Percentiles rank a stretch among this genome's conserved stretches.
These are phyloP conservation scores for Spergularia azorica DNA, from an alignment of 179 eudicot genomes.

Conservation along the genomic window DNA sequence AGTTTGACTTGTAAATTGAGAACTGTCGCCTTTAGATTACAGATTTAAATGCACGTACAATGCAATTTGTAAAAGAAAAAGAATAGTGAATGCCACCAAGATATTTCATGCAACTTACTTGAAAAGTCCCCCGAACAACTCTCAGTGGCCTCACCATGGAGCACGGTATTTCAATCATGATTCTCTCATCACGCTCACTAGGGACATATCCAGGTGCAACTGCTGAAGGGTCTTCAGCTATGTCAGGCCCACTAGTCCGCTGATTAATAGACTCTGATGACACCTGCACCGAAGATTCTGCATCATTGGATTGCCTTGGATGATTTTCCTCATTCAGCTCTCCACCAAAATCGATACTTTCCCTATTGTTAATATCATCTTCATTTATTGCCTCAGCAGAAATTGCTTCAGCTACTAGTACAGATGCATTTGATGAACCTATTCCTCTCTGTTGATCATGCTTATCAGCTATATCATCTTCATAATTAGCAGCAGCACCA, in stretches of 20 bases:
- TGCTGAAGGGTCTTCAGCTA: constrained; percentile 54
- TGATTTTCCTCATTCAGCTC: constrained; percentile 52
- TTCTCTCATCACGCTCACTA: constrained; percentile 85
- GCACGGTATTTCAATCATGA: constrained; percentile 88
- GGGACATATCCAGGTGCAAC: constrained; percentile 93
- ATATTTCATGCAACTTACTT: constrained; percentile 51
- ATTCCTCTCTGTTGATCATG: constrained; percentile 39
- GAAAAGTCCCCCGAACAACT: constrained; percentile 85
- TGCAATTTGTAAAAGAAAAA: not conserved
- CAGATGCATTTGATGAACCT: constrained; percentile 67
- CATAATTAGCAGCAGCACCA: constrained; percentile 91
- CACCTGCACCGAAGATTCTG: constrained; percentile 48
- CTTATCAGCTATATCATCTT: constrained; percentile 48
- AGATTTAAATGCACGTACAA: not conserved
- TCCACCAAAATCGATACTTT: constrained; percentile 42
- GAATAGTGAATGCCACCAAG: not conserved
- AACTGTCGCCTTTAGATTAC: not conserved
- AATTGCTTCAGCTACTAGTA: constrained; percentile 79
- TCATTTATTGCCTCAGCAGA: constrained; percentile 62
- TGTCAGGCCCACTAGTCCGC: constrained; percentile 51
- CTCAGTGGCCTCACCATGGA: constrained; percentile 87
- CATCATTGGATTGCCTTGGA: constrained; percentile 43
- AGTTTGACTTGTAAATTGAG: not conserved
- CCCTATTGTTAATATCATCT: constrained; percentile 52
- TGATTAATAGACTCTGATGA: constrained; percentile 45